Conservation (phyloP, 148 eudicot genomes). For the Gaultheria prostrata region DNA sequence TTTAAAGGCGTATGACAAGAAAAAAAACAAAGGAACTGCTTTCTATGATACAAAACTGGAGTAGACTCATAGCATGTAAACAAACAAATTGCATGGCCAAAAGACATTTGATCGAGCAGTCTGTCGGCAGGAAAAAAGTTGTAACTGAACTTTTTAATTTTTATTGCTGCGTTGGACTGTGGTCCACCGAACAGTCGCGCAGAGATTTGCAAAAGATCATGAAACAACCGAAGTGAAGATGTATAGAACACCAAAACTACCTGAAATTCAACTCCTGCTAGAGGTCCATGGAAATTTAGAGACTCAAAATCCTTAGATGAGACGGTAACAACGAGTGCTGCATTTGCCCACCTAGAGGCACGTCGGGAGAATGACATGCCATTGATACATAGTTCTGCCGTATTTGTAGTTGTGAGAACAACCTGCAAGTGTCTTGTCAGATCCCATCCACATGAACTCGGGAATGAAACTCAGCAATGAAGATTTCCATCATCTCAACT, state of each 20-base stretch:
- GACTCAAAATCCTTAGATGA: constrained; percentile 78
- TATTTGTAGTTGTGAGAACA: constrained; percentile 91
- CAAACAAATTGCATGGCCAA: neutral
- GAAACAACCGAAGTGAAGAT: neutral
- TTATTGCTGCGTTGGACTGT: constrained; percentile 1
- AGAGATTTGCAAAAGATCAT: neutral
- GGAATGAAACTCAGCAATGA: neutral
- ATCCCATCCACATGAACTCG: neutral
- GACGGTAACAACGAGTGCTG: constrained; percentile 90
- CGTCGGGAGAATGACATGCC: constrained; percentile 98
- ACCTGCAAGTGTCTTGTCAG: constrained; percentile 47
- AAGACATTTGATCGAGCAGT: neutral
- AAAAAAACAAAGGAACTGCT: neutral
- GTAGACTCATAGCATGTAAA: neutral
- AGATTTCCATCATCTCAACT: neutral
- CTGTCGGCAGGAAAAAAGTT: neutral
- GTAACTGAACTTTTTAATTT: neutral
- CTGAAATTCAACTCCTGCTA: constrained; percentile 93
- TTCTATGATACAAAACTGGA: neutral
- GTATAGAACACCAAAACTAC: constrained; percentile 31
- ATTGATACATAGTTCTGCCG: constrained; percentile 84
- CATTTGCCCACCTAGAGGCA: constrained; percentile 92
- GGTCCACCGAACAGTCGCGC: neutral
- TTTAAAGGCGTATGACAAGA: neutral
- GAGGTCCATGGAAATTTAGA: constrained; percentile 72